Evolutionary conservation across 2,329 filamentous ascomycete species (phyloP), one percentile per base, ranked within the genome.

Genomic region (Epichloe sibirici): DNA sequence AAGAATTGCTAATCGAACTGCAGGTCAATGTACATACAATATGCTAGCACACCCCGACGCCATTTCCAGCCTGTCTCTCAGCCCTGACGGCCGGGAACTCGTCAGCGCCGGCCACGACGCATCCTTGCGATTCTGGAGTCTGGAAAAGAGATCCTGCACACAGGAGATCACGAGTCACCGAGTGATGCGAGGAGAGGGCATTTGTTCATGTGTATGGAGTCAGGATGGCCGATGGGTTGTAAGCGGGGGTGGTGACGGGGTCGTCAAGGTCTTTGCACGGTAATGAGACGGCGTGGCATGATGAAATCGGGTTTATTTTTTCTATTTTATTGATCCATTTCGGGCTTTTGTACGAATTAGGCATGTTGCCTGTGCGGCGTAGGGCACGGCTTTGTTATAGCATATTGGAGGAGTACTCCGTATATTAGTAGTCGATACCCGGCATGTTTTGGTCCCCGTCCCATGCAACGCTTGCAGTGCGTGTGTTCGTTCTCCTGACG

Each of bases 1-100:
- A 34, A 34, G 11, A 37, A 8, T 37, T 7, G 37, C 46, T n/a
- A 45, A 38, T 2, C 31, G 31, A 9, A 9, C 25, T 9, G n/a
- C 58, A 97, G 93, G 93, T 53, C 93, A 98, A 89, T 96, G 90
- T 72, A 97, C 93, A 57, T 98, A 98, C 71, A 94, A 87, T 63
- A 98, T 98, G 93, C 82, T 97, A 55, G 93, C 93, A 5, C 93
- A 98, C 62, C 90, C 93, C 0, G 86, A 90, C 3, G 85, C 93
- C 53, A 96, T 98, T 59, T 94, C 93, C 1, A 86, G 88, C 28
- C 78, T 98, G 5, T 94, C 89, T 0, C 79, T 98, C 21, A 95
- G 89, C 59, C 93, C 91, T 13, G 91, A 97, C 64, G 90, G 91
- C 45, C 84, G 86, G 54, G 93, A 98, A 73, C 84, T 96, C 11